These are phyloP conservation scores for Colletotrichum eremochloae DNA, from an alignment of 2,329 filamentous ascomycete genomes.

Conservation along the genomic window DNA sequence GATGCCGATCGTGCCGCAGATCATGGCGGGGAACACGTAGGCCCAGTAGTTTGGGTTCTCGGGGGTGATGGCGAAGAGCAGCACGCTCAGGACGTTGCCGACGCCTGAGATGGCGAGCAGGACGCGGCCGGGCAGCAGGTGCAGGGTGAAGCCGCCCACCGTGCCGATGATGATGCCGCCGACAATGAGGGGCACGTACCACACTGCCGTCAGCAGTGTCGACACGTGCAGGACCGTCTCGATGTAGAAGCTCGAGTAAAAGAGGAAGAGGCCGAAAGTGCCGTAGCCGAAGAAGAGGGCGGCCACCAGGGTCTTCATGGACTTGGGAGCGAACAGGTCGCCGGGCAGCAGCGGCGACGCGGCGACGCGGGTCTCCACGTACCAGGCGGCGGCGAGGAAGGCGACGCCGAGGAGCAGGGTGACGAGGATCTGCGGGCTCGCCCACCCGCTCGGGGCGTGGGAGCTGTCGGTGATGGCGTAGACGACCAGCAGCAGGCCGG, in stretches of 20 bases:
- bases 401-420: slow-evolving; percentile 69
- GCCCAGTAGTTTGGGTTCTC: slow-evolving; percentile 76
- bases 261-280: slow-evolving; percentile 70
- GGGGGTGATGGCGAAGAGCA: slow-evolving; percentile 76
- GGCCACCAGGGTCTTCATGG: slow-evolving; percentile 69
- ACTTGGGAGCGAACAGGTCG: slow-evolving; percentile 72
- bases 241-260: slow-evolving; percentile 76
- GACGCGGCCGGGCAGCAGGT: slow-evolving; percentile 72
- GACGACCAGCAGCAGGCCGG: slow-evolving; percentile 72
- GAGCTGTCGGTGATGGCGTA: slow-evolving; percentile 77
- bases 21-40: slow-evolving; percentile 78
- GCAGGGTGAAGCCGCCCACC: slow-evolving; percentile 75
- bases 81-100: slow-evolving; percentile 68
- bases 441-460: slow-evolving; percentile 73
- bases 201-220: slow-evolving; percentile 75
- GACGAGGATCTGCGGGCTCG: slow-evolving; percentile 74
- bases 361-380: slow-evolving; percentile 74
- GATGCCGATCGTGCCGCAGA: slow-evolving; percentile 78
- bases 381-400: slow-evolving; percentile 66
- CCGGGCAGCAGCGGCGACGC: slow-evolving; percentile 71
- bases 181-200: slow-evolving; percentile 76
- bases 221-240: slow-evolving; percentile 69
- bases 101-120: slow-evolving; percentile 72
- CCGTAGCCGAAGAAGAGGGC: slow-evolving; percentile 73
- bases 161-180: slow-evolving; percentile 77